A percentile compares a stretch with the other conserved stretches of the same genome.
phyloP scores from a whole-genome alignment of 108 stramenopile species.

The Pseudonitzschia multistriata region DNA sequence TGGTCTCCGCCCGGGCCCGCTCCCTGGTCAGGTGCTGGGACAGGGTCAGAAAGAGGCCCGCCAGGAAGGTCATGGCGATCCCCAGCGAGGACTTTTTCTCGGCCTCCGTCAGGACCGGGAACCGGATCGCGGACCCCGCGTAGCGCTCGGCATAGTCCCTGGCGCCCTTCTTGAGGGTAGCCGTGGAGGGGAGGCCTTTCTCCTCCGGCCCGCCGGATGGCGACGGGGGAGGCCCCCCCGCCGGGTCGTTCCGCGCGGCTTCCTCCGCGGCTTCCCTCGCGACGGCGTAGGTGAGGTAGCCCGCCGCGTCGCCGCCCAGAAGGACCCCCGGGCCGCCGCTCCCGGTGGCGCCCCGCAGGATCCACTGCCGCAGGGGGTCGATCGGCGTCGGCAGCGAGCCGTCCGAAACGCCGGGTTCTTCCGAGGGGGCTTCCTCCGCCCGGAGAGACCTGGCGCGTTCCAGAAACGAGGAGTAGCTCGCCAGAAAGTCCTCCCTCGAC shows the following conservation, averaged over 20 bases:
- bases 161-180: slow-evolving; percentile 6
- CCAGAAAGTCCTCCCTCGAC: slow-evolving; percentile 46
- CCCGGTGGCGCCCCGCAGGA: background rate
- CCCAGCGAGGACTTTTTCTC: slow-evolving; percentile 47
- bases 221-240: background rate
- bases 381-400: background rate
- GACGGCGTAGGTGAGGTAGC: slow-evolving; percentile 39
- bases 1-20: slow-evolving; percentile 18
- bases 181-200: slow-evolving; percentile 10
- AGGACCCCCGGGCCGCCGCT: slow-evolving; percentile 8
- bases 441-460: background rate
- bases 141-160: slow-evolving; percentile 32
- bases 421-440: background rate
- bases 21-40: slow-evolving; percentile 38
- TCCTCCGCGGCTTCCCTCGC: slow-evolving; percentile 13
- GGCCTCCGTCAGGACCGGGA: slow-evolving; percentile 48
- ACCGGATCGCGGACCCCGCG: slow-evolving; percentile 30
- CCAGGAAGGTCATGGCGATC: slow-evolving; percentile 39
- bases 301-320: slow-evolving; percentile 46
- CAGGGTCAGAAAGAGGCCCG: slow-evolving; percentile 44
- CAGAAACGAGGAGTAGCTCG: slow-evolving; percentile 36
- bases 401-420: background rate
- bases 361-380: background rate
- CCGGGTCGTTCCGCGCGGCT: background rate
- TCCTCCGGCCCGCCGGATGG: too few species aligned